phyloP scores from a whole-genome alignment of 2,329 filamentous ascomycete species.

The Penicillium italicum region DNA sequence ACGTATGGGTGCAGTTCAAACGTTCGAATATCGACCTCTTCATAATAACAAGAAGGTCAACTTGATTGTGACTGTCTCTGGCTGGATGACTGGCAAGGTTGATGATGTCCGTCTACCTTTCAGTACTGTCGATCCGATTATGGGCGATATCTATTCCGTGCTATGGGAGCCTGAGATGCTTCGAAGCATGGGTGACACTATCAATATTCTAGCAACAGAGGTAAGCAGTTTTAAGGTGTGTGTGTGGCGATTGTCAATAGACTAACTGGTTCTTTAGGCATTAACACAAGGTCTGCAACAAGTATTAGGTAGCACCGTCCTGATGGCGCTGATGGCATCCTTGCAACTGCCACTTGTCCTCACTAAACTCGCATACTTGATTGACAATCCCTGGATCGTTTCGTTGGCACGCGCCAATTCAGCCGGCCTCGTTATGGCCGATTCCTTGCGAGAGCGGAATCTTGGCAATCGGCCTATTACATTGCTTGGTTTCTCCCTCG shows the following conservation, averaged over 20 bases:
- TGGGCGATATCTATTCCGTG: constrained; percentile 97
- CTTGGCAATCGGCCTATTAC: constrained; percentile 88
- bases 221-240: constrained; percentile 48
- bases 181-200: constrained; percentile 94
- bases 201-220: constrained; percentile 97
- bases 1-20: constrained; percentile 86
- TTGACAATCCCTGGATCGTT: constrained; percentile 98
- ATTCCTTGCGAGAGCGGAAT: constrained; percentile 88
- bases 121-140: constrained; percentile 93
- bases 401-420: constrained; percentile 85
- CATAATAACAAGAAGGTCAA: constrained; percentile 99
- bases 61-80: constrained; percentile 88
- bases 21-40: constrained; percentile 92
- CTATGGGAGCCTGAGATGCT: constrained; percentile 99
- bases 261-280: constrained; percentile 56
- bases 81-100: constrained; percentile 97
- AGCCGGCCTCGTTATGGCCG: constrained; percentile 86
- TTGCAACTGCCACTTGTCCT: constrained; percentile 88
- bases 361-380: constrained; percentile 90
- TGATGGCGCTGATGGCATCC: constrained; percentile 86
- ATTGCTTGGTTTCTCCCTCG: constrained; percentile 89
- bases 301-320: constrained; percentile 82
- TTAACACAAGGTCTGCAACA: constrained; percentile 95
- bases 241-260: neutral
- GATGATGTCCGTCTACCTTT: constrained; percentile 94